Percentiles rank a stretch among this genome's conserved stretches.
Evolutionary conservation across 1,284 basidiomycete species (phyloP).

Genomic region (Ceratobasidium sp.): DNA sequence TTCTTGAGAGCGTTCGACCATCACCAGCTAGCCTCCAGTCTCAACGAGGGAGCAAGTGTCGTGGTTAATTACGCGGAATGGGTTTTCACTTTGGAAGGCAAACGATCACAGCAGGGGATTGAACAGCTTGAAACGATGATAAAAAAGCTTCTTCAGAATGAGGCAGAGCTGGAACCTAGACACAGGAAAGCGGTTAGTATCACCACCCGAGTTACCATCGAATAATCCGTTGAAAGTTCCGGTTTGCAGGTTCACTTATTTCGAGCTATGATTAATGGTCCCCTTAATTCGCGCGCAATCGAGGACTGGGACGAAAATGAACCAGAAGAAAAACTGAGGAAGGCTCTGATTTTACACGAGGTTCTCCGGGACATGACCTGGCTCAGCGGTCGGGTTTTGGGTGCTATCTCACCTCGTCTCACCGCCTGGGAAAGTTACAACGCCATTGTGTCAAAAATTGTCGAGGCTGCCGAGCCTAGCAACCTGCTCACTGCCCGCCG

Average conservation of each 20-base stretch:
- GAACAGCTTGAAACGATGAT: background rate
- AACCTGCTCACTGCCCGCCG: conserved; percentile 1
- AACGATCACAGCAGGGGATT: background rate
- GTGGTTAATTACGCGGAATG: background rate
- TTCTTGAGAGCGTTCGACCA: background rate
- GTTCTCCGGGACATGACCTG: conserved; percentile 3
- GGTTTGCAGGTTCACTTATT: background rate
- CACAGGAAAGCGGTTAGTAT: background rate
- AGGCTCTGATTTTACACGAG: background rate
- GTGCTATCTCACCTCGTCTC: background rate
- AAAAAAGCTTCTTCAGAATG: background rate
- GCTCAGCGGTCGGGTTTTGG: background rate
- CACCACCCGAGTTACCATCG: background rate
- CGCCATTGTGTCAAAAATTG: background rate
- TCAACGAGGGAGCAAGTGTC: conserved; percentile 4
- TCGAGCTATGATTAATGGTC: background rate
- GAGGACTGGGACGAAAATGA: conserved; percentile 3
- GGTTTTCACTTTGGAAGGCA: conserved; percentile 3
- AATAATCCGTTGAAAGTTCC: background rate
- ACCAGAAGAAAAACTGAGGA: background rate
- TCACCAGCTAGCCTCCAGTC: background rate
- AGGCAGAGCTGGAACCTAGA: background rate
- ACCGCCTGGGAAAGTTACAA: background rate
- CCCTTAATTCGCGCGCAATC: background rate
- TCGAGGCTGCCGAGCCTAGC: conserved; percentile 10